phyloP scores from a whole-genome alignment of 805 yeast genomes.

The Scheffersomyces coipomensis region DNA sequence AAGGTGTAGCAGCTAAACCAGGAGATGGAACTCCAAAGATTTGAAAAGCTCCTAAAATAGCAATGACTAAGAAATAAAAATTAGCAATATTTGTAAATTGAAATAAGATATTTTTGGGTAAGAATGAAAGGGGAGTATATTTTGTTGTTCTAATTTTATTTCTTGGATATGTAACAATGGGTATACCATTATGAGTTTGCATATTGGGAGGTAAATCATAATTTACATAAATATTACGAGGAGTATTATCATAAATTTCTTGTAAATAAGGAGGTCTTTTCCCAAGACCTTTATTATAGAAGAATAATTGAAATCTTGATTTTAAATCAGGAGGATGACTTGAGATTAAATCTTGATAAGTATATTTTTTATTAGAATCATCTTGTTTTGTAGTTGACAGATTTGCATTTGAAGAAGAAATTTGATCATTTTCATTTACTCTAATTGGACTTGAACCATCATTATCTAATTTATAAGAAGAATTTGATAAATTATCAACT shows the following conservation, averaged over 20 bases:
- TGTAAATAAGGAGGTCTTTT: constrained; percentile 33
- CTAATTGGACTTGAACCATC: no score
- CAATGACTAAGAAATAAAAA: constrained; percentile 53
- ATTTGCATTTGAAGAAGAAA: background rate
- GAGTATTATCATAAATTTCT: constrained; percentile 35
- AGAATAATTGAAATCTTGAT: constrained; percentile 14
- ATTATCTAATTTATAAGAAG: no score
- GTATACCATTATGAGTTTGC: constrained; percentile 21
- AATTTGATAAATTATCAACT: no score
- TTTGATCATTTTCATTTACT: no score
- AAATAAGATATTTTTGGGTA: constrained; percentile 53
- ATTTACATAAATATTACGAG: constrained; percentile 50
- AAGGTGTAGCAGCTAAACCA: constrained; percentile 75
- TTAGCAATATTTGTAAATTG: constrained; percentile 64
- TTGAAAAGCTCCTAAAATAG: constrained; percentile 56
- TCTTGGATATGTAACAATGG: constrained; percentile 42
- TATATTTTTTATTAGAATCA: constrained; percentile 5
- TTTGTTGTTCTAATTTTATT: constrained; percentile 64
- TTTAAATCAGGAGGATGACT: constrained; percentile 22
- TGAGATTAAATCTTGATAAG: constrained; percentile 12
- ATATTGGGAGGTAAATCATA: constrained; percentile 45
- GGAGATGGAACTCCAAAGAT: constrained; percentile 75
- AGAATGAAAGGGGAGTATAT: constrained; percentile 56
- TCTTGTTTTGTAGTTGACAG: background rate
- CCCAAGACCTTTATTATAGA: constrained; percentile 21